phyloP scores from a whole-genome alignment of 371 early-diverging fungal genomes.

The Coemansia sp. region DNA sequence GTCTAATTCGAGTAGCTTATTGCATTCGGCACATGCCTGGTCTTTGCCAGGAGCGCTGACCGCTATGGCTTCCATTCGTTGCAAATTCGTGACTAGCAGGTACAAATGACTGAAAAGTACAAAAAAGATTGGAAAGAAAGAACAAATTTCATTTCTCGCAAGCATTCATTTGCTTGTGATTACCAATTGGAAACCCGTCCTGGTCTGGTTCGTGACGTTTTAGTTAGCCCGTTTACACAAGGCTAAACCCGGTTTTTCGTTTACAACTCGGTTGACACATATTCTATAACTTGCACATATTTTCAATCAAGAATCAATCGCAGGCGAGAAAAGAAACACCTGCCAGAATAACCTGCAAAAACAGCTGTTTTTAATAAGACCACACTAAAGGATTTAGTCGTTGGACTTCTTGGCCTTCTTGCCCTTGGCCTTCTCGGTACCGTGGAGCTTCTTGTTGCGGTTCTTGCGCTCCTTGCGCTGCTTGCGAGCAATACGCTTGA shows the following conservation, averaged over 20 bases:
- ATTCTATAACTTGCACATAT: too few relatives aligned
- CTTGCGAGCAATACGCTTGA: slow-evolving; percentile 82
- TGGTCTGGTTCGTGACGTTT: too few relatives aligned
- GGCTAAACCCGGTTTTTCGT: too few relatives aligned
- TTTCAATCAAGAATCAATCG: too few relatives aligned
- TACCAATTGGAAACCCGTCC: too few relatives aligned
- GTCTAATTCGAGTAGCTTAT: not conserved
- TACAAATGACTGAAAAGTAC: not conserved
- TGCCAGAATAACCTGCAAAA: too few relatives aligned
- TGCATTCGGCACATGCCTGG: slow-evolving; percentile 2
- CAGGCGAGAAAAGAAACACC: too few relatives aligned
- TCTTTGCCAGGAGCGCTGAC: not conserved
- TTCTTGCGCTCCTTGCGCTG: slow-evolving; percentile 99
- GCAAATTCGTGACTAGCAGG: not conserved
- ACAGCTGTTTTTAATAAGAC: not conserved
- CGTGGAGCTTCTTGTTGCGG: slow-evolving; percentile 97
- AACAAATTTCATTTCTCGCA: too few relatives aligned
- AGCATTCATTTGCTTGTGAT: too few relatives aligned
- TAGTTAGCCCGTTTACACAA: too few relatives aligned
- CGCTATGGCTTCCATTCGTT: not conserved
- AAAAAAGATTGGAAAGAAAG: not conserved
- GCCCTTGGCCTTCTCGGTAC: slow-evolving; percentile 94
- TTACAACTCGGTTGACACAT: too few relatives aligned
- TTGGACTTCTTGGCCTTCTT: slow-evolving; percentile 55
- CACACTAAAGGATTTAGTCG: not conserved